Base-by-base conservation (phyloP, 306 rosid species). In the Crotalaria pallida region DNA sequence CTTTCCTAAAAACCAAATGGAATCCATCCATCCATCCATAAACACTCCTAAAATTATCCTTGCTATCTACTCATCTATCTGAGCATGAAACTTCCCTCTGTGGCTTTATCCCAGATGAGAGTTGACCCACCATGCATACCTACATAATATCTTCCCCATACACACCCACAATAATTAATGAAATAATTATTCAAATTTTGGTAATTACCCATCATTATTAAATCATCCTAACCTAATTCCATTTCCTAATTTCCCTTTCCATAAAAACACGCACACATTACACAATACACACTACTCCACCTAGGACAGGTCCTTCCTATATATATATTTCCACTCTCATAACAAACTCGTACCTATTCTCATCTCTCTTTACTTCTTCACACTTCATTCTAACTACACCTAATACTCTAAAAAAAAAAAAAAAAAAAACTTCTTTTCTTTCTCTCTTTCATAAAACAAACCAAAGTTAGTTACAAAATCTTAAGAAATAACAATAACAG, bases 71-170 rank as follows among this genome's bases (percentile, higher is more conserved):
- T 23, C 50, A 64, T 38, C 19, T 55, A 53, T 5, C 3, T n/a
- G 26, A 36, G 27, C 62, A n/a, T 76, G 96, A 92, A 89, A 82
- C 90, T 87, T 89, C 94, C 94, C 84, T 69, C 48, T n/a, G n/a
- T n/a, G n/a, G n/a, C 36, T 31, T 8, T 52, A 15, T 69, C 31
- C 40, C 58, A 26, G n/a, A 68, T 4, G 13, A 29, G 74, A 58
- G 79, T 87, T 84, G 96, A 84, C 95, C 92, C 95, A 84, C 84
- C 74, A 74, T 67, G 23, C 74, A 74, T 67, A 27, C 68, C 82
- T n/a, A n/a, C 82, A 71, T 75, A 74, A 75, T 80, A 74, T 85
- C 83, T 70, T 72, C 56, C 58, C 13, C 31, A 64, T 24, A 60
- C 80, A 80, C 9, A 15, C 24, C 22, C 29, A 29, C 10, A 45